These are phyloP conservation scores for Vitellaria paradoxa DNA, from an alignment of 179 eudicot species.

Conservation along the genomic window DNA sequence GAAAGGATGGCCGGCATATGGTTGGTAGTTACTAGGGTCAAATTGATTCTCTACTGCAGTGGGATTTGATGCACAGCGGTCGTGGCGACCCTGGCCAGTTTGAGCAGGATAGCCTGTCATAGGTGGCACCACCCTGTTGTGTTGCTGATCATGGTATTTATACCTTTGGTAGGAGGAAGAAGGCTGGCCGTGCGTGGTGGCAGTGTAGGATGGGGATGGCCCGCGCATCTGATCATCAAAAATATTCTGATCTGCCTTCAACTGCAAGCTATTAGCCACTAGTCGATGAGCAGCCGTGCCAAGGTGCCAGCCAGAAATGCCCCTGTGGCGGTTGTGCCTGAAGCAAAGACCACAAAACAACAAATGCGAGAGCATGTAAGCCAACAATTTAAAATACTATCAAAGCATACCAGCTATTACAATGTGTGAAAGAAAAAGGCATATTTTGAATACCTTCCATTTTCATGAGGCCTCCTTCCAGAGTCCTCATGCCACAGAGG, in stretches of 20 bases:
- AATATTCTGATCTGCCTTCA: constrained; percentile 33
- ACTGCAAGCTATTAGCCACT: constrained; percentile 68
- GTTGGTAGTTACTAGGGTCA: constrained; percentile 24
- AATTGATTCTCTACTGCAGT: constrained; percentile 10
- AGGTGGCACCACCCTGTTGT: constrained; percentile 20
- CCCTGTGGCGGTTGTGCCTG: constrained; percentile 54
- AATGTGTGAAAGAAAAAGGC: background rate
- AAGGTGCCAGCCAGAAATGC: constrained; percentile 70
- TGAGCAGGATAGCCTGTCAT: constrained; percentile 31
- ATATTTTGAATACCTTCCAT: constrained; percentile 41
- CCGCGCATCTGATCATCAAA: constrained; percentile 26
- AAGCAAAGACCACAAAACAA: constrained; percentile 2
- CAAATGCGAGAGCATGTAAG: background rate
- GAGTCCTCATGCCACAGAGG: constrained; percentile 80
- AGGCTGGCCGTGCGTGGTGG: constrained; percentile 22
- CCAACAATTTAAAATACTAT: background rate
- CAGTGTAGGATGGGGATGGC: constrained; percentile 18
- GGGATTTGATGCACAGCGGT: constrained; percentile 15
- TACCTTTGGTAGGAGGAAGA: constrained; percentile 19
- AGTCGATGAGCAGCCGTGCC: constrained; percentile 91
- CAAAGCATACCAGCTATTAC: background rate
- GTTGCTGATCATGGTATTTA: constrained; percentile 29
- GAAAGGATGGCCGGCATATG: constrained; percentile 24
- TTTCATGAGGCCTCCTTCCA: constrained; percentile 49
- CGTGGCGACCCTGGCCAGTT: constrained; percentile 20